Evolutionary conservation across 2,329 filamentous ascomycete genomes (phyloP), one percentile per base, ranked within the genome.

Genomic region (Phialophora macrospora): DNA sequence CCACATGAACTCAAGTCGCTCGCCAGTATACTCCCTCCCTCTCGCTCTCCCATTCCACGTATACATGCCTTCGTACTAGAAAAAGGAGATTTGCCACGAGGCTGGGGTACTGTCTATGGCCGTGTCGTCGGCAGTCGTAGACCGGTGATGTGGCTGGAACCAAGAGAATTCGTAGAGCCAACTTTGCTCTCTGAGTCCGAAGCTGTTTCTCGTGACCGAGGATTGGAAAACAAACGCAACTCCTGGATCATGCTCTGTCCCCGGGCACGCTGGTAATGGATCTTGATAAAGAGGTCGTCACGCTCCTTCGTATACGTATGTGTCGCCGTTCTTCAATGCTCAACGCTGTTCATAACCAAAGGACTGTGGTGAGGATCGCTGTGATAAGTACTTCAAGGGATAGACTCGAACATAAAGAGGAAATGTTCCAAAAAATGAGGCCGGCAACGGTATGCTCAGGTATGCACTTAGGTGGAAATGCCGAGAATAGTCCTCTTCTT

Each of bases 401-500:
- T 55, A 14, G 65, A 63, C 5, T 46, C 59, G 62, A 65, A 62
- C 32, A 59, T 46, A 52, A 60, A 60, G 3, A 22, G 24, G 26
- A 59, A 49, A 34, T 17, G 20, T 26, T 14, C 22, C 26, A 41
- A 34, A 51, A 17, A n/a, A 6, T 34, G 14, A 44, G 34, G 28
- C 14, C 8, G 2, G 34, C 8, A 11, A 1, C n/a, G 46, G 28
- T 20, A 24, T n/a, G 14, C 24, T 24, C 30, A 32, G 34, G 51
- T 80, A 22, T 44, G 26, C 17, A 22, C 24, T 44, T 59, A 70
- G 30, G 78, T 79, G 34, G 70, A 72, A 26, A 72, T 72, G 17
- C 69, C 69, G 64, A 80, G 79, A 57, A 82, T 80, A 63, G 80
- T 82, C 64, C 78, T 75, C 70, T 82, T 82, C 74, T 80, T 81